Conservation (phyloP, 495 filamentous ascomycete genomes). For the Podospora anserina region DNA sequence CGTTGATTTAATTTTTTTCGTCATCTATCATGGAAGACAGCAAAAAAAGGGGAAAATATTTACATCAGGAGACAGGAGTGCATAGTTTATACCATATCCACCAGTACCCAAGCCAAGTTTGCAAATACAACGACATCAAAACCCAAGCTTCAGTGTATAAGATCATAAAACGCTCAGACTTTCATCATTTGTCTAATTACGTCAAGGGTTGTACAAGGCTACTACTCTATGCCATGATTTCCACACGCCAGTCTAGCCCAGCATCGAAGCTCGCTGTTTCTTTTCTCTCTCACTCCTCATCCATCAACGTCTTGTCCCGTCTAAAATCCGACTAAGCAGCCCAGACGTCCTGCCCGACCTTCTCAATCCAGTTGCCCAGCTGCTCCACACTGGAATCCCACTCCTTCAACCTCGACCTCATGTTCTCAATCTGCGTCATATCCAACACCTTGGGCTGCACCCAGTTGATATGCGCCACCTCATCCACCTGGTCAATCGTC, state of each 20-base stretch:
- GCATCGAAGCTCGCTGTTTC: not conserved
- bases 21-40: not conserved
- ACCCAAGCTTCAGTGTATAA: not conserved
- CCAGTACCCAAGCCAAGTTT: not conserved
- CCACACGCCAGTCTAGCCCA: not conserved
- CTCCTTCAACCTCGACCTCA: slow-evolving; percentile 81
- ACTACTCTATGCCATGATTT: not conserved
- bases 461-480: slow-evolving; percentile 94
- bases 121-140: not conserved
- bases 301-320: not conserved
- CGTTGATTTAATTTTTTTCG: not conserved
- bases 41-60: not conserved
- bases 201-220: not conserved
- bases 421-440: slow-evolving; percentile 91
- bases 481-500: slow-evolving; percentile 93
- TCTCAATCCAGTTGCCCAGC: slow-evolving; percentile 92
- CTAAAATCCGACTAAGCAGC: slow-evolving; percentile 55
- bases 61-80: not conserved
- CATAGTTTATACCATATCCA: not conserved
- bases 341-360: slow-evolving; percentile 85
- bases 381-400: slow-evolving; percentile 96
- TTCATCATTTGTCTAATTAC: not conserved
- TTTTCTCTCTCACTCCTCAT: not conserved
- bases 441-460: slow-evolving; percentile 98
- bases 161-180: not conserved